These are phyloP conservation scores for Adenanthera pavonina DNA, from an alignment of 306 rosid species.

Conservation along the genomic window DNA sequence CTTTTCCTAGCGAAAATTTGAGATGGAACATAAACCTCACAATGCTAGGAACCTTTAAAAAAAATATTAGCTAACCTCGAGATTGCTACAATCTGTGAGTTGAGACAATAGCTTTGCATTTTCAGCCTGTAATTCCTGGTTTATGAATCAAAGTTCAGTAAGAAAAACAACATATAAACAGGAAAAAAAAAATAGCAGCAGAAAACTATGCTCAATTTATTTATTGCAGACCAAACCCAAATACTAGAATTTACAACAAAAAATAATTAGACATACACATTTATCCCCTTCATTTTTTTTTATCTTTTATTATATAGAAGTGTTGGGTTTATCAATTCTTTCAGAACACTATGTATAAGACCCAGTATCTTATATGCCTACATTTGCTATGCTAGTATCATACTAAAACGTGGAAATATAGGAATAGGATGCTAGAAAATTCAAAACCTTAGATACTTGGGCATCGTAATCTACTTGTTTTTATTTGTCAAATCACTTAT, in stretches of 20 bases:
- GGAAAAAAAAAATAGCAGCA: conserved; percentile 6
- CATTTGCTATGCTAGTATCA: neutral
- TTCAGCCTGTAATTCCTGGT: conserved; percentile 73
- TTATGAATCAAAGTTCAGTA: conserved; percentile 24
- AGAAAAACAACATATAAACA: conserved; percentile 9
- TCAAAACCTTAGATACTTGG: neutral
- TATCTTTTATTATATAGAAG: neutral
- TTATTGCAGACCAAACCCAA: neutral
- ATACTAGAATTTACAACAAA: neutral
- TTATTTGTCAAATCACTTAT: neutral
- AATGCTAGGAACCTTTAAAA: conserved; percentile 7
- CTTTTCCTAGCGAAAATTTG: conserved; percentile 1
- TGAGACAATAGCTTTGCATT: conserved; percentile 65
- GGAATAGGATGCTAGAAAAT: neutral
- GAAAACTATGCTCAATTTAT: conserved; percentile 5
- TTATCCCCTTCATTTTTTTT: neutral
- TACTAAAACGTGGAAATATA: neutral
- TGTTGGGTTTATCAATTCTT: neutral
- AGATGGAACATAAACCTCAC: conserved; percentile 16
- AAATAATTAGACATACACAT: conserved; percentile 1
- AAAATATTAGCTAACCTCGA: conserved; percentile 54
- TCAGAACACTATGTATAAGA: neutral
- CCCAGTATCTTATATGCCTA: neutral
- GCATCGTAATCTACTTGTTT: neutral
- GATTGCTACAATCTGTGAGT: conserved; percentile 56